phyloP scores from a whole-genome alignment of 2,329 filamentous ascomycete species.

The Penicillium italicum region DNA sequence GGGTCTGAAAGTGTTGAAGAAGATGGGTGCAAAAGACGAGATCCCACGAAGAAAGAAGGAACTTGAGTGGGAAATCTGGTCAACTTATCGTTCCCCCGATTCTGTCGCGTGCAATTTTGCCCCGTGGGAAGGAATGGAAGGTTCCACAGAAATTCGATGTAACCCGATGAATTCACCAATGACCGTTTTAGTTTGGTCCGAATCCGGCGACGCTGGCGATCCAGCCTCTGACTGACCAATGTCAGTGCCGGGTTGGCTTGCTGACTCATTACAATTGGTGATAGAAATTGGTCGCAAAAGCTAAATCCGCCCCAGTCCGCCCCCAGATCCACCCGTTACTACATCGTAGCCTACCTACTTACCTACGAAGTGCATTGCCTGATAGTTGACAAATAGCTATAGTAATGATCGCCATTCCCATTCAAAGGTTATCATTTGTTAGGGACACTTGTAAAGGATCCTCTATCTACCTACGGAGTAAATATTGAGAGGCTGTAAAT shows the following conservation, averaged over 20 bases:
- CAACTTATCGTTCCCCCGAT: conserved; percentile 2
- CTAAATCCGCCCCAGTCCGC: neutral
- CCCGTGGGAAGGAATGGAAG: conserved; percentile 1
- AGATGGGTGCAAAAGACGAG: neutral
- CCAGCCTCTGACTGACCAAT: neutral
- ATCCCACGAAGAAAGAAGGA: neutral
- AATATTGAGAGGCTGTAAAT: neutral
- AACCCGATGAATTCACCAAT: conserved; percentile 1
- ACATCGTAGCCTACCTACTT: neutral
- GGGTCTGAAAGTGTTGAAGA: neutral
- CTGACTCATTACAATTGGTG: conserved; percentile 10
- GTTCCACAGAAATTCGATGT: conserved; percentile 6
- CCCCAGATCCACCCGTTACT: neutral
- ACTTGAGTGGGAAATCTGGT: neutral
- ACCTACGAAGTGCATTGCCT: too few species aligned
- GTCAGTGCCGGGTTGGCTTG: neutral
- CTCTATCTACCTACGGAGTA: neutral
- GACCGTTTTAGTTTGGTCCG: neutral
- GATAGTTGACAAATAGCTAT: neutral
- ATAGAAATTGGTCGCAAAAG: neutral
- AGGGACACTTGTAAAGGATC: neutral
- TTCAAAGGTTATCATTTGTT: neutral
- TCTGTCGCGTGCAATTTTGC: neutral
- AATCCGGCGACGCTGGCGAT: conserved; percentile 7
- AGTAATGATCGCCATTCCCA: neutral